Evolutionary conservation across 805 yeast species (phyloP).

Genomic region (Pichia scutulata): DNA sequence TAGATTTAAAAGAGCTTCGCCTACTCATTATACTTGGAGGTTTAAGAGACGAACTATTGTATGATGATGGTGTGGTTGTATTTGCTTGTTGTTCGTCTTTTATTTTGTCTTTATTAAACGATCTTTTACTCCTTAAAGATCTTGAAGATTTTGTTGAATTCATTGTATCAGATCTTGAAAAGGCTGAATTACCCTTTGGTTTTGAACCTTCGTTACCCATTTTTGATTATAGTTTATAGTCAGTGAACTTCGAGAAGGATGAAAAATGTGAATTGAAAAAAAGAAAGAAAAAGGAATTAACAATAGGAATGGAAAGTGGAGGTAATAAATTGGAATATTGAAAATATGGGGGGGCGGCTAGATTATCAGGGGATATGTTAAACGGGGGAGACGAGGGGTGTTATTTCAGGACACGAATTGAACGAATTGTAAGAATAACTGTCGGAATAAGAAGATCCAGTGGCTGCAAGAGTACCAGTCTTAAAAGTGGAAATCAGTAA

Average conservation of each 20-base stretch:
- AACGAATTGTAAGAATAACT: too few species aligned
- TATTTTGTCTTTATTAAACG: constrained; percentile 17
- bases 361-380: too few species aligned
- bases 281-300: not conserved
- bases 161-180: constrained; percentile 26
- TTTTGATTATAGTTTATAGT: too few species aligned
- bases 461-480: too few species aligned
- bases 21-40: constrained; percentile 2
- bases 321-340: too few species aligned
- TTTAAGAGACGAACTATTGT: not conserved
- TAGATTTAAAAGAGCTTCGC: constrained; percentile 7
- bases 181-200: constrained; percentile 20
- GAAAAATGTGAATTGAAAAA: not conserved
- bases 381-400: too few species aligned
- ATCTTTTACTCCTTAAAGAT: constrained; percentile 24
- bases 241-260: not conserved
- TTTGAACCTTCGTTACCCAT: constrained; percentile 32
- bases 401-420: too few species aligned
- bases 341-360: too few species aligned
- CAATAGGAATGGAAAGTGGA: not conserved
- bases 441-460: too few species aligned
- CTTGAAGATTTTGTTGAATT: constrained; percentile 25
- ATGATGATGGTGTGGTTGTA: not conserved
- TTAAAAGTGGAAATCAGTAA: too few species aligned
- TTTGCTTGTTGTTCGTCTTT: constrained; percentile 9